Evolutionary conservation across 192 early-diverging fungal species (phyloP), one percentile per base, ranked within the genome.

Genomic region (Backusella liffmaniae): DNA sequence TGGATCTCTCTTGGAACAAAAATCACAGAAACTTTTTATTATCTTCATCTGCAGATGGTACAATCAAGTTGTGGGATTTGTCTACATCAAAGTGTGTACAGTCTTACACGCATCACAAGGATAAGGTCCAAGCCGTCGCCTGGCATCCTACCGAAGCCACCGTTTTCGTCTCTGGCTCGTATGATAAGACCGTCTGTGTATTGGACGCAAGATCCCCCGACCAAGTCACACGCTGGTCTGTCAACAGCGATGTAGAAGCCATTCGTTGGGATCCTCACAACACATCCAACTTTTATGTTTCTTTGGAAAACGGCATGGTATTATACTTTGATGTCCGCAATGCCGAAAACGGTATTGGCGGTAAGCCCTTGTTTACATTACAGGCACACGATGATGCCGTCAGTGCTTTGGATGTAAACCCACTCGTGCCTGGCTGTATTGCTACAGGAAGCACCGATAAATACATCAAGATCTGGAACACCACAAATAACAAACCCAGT

Each of bases 11-110:
- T 65, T 99, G 97, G 97, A 99, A 99, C 87, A 87, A 87, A 70
- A 77, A 84, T 59, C 91, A 92, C 36, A 74, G 88, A 70, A 90
- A 90, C 69, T 83, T 90, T 66, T 84, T 99, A 74, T 93, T 95
- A 6, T 95, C 94, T 23, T 94, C 96, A 13, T 99, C 97, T 21
- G 98, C 97, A 39, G 98, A 99, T 78, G 93, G 90, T 8, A 98
- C 97, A 18, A 94, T 99, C 32, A 99, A 99, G 83, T 89, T 99
- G 39, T 99, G 98, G 98, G 98, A 99, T 76, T 85, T 99, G 76
- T 86, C 86, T 23, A 88, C 89, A 4, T 85, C 84, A 26, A 85
- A 85, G 73, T 88, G 93, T 85, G 91, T 92, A 13, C 88, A 92
- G 32, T 96, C 92, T 29, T 98, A 94, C 83, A 73, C 56, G 9